Evolutionary conservation across 164 flowering plant genomes (phyloP).

Genomic region (Aristolochia californica): DNA sequence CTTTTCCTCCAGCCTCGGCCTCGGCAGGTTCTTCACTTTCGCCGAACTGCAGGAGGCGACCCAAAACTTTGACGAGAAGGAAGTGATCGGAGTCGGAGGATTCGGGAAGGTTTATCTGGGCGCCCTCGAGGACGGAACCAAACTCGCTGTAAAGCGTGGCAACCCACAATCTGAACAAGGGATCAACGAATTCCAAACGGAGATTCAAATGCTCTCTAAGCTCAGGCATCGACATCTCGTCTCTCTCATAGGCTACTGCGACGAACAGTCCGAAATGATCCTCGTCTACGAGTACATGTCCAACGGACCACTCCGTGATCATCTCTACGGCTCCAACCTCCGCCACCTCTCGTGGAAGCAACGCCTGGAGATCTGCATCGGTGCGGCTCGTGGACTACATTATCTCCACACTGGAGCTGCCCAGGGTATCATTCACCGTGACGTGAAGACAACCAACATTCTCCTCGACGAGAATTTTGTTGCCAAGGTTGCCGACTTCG

Average conservation of each 20-base stretch:
- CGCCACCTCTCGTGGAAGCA: constrained; percentile 62
- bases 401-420: constrained; percentile 91
- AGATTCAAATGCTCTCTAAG: constrained; percentile 73
- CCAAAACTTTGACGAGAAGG: constrained; percentile 58
- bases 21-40: constrained; percentile 55
- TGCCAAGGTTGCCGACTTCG: constrained; percentile 80
- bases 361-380: constrained; percentile 75
- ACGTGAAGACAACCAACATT: constrained; percentile 89
- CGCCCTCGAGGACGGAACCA: constrained; percentile 48
- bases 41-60: constrained; percentile 55
- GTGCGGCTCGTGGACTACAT: constrained; percentile 81
- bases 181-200: constrained; percentile 74
- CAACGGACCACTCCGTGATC: constrained; percentile 76
- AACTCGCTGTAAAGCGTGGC: constrained; percentile 71
- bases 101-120: constrained; percentile 87
- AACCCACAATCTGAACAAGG: constrained; percentile 72
- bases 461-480: constrained; percentile 74
- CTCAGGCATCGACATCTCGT: constrained; percentile 85
- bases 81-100: constrained; percentile 82
- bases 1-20: constrained; percentile 27
- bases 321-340: constrained; percentile 52
- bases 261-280: constrained; percentile 77
- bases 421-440: constrained; percentile 80
- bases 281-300: constrained; percentile 90
- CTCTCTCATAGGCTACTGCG: constrained; percentile 76